Conservation (phyloP, 176 grass and related monocot species). For the Coix lacrymajobi region DNA sequence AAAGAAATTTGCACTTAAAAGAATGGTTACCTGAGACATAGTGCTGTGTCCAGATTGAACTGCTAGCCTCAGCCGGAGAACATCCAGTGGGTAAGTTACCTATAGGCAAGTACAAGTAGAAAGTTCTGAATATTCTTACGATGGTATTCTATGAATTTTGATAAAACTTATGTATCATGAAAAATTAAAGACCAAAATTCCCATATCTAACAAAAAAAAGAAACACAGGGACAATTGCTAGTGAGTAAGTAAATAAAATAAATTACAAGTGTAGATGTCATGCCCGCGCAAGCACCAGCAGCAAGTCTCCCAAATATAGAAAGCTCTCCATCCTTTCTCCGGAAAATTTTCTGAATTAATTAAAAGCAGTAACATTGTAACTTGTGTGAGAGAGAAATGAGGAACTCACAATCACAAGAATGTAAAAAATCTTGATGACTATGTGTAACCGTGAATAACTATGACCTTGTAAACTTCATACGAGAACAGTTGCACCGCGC, state of each 20-base stretch:
- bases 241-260: constrained; percentile 33
- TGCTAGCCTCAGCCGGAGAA: constrained; percentile 90
- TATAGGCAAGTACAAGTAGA: constrained; percentile 34
- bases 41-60: constrained; percentile 85
- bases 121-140: constrained; percentile 16
- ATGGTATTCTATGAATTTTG: neutral
- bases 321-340: constrained; percentile 79
- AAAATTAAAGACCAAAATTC: neutral
- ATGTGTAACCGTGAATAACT: neutral
- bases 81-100: constrained; percentile 97
- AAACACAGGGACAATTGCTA: neutral
- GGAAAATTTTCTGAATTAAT: constrained; percentile 73
- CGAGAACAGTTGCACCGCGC: constrained; percentile 88
- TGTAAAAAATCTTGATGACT: neutral
- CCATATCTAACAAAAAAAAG: constrained; percentile 4
- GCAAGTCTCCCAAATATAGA: constrained; percentile 83
- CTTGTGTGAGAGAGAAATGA: neutral
- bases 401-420: neutral
- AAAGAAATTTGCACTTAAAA: constrained; percentile 1
- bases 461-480: constrained; percentile 99
- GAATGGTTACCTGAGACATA: constrained; percentile 75
- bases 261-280: constrained; percentile 99
- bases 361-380: constrained; percentile 8
- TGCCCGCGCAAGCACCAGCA: constrained; percentile 97
- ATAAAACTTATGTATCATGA: neutral